Conservation (phyloP, 2,329 filamentous ascomycete genomes). For the Colletotrichum endophyticum region DNA sequence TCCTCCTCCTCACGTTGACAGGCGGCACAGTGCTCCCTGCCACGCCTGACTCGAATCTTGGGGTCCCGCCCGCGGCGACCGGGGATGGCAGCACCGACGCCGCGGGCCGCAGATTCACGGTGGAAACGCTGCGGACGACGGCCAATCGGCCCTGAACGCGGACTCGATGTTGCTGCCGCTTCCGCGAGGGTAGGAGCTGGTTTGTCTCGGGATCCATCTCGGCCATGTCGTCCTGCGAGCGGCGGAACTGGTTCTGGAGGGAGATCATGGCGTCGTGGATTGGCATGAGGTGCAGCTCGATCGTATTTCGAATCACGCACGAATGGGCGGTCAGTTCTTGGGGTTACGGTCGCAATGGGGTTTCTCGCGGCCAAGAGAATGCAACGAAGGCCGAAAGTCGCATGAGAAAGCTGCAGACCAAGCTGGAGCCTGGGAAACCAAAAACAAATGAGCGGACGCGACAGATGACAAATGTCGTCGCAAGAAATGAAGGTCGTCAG, state of each 20-base stretch:
- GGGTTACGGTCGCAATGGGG: background rate
- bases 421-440: background rate
- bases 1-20: constrained; percentile 4
- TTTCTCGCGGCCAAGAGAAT: background rate
- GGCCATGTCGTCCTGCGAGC: constrained; percentile 17
- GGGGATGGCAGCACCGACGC: constrained; percentile 1
- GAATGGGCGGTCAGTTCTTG: background rate
- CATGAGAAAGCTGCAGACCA: background rate
- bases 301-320: background rate
- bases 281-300: background rate
- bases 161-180: constrained; percentile 35
- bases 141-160: constrained; percentile 41
- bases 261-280: background rate
- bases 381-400: background rate
- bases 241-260: constrained; percentile 4
- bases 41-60: constrained; percentile 24
- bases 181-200: constrained; percentile 30
- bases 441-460: background rate
- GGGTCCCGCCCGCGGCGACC: background rate
- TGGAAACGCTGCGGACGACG: constrained; percentile 38
- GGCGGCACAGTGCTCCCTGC: constrained; percentile 11
- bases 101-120: constrained; percentile 25
- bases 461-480: background rate
- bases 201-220: constrained; percentile 34
- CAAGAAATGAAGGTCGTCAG: background rate